Percentiles rank a stretch among this genome's conserved stretches.
Evolutionary conservation across 2,329 filamentous ascomycete species (phyloP).

Genomic region (Hymenoscyphus occultus): DNA sequence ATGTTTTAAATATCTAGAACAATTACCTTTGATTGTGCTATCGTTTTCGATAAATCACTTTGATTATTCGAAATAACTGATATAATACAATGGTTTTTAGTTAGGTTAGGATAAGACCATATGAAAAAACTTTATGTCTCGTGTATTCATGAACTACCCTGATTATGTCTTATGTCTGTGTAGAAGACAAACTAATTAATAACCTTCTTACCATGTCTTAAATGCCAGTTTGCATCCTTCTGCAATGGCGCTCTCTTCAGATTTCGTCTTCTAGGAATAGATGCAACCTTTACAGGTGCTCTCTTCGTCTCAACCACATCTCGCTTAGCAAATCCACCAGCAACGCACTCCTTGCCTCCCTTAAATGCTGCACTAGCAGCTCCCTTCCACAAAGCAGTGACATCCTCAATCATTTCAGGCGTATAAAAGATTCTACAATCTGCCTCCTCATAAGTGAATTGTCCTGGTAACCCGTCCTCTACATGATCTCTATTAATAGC

Average conservation of each 20-base stretch:
- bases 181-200: neutral
- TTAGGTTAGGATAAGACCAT: no score
- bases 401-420: constrained; percentile 48
- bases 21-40: no score
- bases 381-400: constrained; percentile 51
- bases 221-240: constrained; percentile 9
- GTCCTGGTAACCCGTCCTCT: constrained; percentile 45
- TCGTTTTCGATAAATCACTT: no score
- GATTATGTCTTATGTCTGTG: no score
- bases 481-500: constrained; percentile 34
- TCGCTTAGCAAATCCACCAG: constrained; percentile 27
- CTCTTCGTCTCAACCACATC: neutral
- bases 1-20: no score
- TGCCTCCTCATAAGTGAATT: constrained; percentile 60
- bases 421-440: constrained; percentile 62
- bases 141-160: no score
- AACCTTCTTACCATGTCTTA: constrained; percentile 13
- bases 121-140: no score
- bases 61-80: no score
- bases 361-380: constrained; percentile 42
- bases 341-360: constrained; percentile 37
- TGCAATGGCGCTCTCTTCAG: constrained; percentile 3
- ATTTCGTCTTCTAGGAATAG: neutral
- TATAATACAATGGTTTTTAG: no score
- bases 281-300: no score